Percentiles rank a stretch among this genome's conserved stretches.
Conservation (phyloP, 768 basidiomycete species). For the Podaxis sp. region DNA sequence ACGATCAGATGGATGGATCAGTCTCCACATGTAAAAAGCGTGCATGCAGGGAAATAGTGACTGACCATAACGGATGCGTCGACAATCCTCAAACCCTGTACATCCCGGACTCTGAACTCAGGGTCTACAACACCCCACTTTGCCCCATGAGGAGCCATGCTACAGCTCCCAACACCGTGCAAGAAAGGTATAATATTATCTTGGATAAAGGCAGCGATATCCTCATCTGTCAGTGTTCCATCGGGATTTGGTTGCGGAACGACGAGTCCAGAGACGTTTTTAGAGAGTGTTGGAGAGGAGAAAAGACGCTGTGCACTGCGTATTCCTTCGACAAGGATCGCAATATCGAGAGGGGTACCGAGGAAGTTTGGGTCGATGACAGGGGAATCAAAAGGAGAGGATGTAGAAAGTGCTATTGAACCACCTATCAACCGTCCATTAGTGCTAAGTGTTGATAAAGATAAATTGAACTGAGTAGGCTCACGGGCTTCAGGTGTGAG, state of each 20-base stretch:
- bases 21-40: neutral
- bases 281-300: constrained; percentile 17
- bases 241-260: constrained; percentile 2
- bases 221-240: constrained; percentile 11
- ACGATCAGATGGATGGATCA: neutral
- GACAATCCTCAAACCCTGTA: constrained; percentile 6
- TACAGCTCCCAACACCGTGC: constrained; percentile 2
- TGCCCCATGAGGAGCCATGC: neutral
- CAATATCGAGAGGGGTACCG: constrained; percentile 20
- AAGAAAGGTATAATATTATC: neutral
- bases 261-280: constrained; percentile 14
- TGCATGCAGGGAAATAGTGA: neutral
- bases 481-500: neutral
- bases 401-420: constrained; percentile 32
- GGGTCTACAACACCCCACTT: constrained; percentile 12
- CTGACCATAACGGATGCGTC: constrained; percentile 10
- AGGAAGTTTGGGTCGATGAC: constrained; percentile 39
- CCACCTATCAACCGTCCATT: constrained; percentile 9
- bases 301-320: constrained; percentile 20
- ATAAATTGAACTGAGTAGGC: neutral
- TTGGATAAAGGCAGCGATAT: neutral
- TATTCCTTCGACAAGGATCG: constrained; percentile 22
- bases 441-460: neutral
- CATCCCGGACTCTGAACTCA: neutral
- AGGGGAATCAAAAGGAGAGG: constrained; percentile 40